phyloP scores from a whole-genome alignment of 345 rosid species.

The Toxicodendron radicans region DNA sequence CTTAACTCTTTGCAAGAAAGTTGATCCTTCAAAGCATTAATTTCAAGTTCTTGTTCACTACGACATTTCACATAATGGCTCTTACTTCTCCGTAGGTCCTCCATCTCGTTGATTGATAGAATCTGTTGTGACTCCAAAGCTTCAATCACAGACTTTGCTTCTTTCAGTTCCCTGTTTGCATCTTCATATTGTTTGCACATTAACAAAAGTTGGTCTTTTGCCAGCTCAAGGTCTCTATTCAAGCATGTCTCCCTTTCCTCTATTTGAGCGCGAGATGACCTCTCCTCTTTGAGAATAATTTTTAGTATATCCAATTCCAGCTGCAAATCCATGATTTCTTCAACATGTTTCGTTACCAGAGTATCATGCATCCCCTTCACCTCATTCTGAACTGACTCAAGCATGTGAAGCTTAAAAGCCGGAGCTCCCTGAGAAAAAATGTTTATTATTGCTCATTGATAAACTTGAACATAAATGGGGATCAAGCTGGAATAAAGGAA shows the following conservation, averaged over 20 bases:
- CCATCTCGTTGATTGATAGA: slow-evolving; percentile 64
- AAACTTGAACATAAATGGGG: slow-evolving; percentile 4
- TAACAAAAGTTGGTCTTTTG: slow-evolving; percentile 38
- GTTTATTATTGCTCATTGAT: slow-evolving; percentile 4
- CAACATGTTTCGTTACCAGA: slow-evolving; percentile 44
- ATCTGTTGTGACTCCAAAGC: slow-evolving; percentile 83
- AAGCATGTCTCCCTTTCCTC: slow-evolving; percentile 49
- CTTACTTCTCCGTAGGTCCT: slow-evolving; percentile 56
- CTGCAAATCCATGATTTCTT: slow-evolving; percentile 75
- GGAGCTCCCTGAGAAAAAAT: slow-evolving; percentile 36
- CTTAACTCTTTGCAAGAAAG: slow-evolving; percentile 43
- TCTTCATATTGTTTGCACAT: slow-evolving; percentile 51
- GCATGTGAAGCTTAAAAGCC: slow-evolving; percentile 6
- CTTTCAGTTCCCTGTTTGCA: slow-evolving; percentile 46
- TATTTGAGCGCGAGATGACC: slow-evolving; percentile 42
- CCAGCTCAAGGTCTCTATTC: slow-evolving; percentile 54
- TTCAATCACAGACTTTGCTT: slow-evolving; percentile 67
- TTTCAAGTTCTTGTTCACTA: slow-evolving; percentile 57
- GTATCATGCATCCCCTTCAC: slow-evolving; percentile 25
- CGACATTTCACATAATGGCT: slow-evolving; percentile 47
- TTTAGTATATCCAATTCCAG: slow-evolving; percentile 82
- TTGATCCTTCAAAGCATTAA: slow-evolving; percentile 50
- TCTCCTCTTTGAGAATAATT: slow-evolving; percentile 81
- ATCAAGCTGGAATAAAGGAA: not conserved
- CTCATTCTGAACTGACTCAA: slow-evolving; percentile 25